These are phyloP conservation scores for Phytophthora cactorum DNA, from an alignment of 352 stramenopile genomes.

Conservation along the genomic window DNA sequence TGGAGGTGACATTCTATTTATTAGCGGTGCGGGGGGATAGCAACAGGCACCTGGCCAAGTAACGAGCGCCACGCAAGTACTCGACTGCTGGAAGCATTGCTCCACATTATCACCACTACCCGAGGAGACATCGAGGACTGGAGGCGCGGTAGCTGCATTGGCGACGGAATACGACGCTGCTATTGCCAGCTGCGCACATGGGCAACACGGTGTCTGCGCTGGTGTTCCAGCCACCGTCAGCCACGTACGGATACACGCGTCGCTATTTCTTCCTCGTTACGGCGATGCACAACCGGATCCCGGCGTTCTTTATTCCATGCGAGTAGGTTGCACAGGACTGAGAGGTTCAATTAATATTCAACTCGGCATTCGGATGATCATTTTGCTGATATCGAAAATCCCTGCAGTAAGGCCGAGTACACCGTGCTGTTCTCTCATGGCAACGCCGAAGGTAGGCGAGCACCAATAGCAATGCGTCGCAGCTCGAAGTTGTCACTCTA, in stretches of 20 bases:
- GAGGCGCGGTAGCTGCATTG: conserved; percentile 5
- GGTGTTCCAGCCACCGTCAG: conserved; percentile 89
- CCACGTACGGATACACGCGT: conserved; percentile 78
- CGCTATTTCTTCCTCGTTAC: conserved; percentile 96
- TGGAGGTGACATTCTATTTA: conserved; percentile 37
- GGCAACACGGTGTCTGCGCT: conserved; percentile 81
- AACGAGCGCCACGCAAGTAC: conserved; percentile 14
- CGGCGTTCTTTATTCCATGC: conserved; percentile 95
- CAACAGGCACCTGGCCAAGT: conserved; percentile 11
- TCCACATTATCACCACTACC: not conserved
- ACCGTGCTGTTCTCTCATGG: conserved; percentile 98
- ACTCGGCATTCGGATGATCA: conserved; percentile 1
- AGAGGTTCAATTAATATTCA: conserved; percentile 1
- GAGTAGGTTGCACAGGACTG: conserved; percentile 50
- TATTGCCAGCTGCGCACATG: conserved; percentile 49
- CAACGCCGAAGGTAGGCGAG: conserved; percentile 92
- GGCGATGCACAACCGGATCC: conserved; percentile 88
- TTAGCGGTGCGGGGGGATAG: conserved; percentile 14
- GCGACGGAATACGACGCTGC: not conserved
- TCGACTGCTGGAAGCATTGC: conserved; percentile 3
- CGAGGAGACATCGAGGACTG: not conserved
- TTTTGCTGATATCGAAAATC: conserved; percentile 21
- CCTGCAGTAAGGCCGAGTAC: conserved; percentile 86
- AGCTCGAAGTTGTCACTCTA: not conserved
- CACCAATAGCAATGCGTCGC: not conserved